Percentiles rank a stretch among this genome's conserved stretches.
Conservation (phyloP, 495 filamentous ascomycete species). For the Jackrogersella minutella region DNA sequence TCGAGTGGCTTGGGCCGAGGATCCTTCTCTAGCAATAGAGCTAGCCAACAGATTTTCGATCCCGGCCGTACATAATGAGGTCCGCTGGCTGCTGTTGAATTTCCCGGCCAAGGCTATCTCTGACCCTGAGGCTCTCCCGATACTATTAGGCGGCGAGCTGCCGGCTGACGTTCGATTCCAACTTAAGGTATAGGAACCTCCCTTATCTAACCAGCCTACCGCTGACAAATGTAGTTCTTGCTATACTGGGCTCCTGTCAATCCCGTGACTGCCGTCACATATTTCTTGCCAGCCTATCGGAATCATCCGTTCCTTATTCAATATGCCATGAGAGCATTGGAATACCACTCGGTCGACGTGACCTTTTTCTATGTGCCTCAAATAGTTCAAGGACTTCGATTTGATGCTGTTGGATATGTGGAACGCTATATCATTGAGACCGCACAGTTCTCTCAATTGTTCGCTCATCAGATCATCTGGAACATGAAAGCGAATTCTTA, state of each 20-base stretch:
- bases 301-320: conserved; percentile 95
- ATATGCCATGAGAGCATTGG: conserved; percentile 95
- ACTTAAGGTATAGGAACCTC: conserved; percentile 69
- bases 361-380: conserved; percentile 99
- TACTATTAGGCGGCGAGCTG: conserved; percentile 78
- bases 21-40: conserved; percentile 83
- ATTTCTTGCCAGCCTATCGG: conserved; percentile 91
- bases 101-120: conserved; percentile 81
- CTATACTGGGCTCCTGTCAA: conserved; percentile 95
- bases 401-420: conserved; percentile 93
- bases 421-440: conserved; percentile 97
- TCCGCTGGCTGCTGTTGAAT: conserved; percentile 79
- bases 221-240: conserved; percentile 72
- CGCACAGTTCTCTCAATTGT: conserved; percentile 92
- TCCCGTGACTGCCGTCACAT: conserved; percentile 89
- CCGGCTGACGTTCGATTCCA: conserved; percentile 83
- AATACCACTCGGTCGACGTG: conserved; percentile 91
- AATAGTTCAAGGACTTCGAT: conserved; percentile 94
- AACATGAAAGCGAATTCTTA: conserved; percentile 99
- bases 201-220: not conserved
- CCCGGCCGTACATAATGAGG: conserved; percentile 71
- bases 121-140: conserved; percentile 80
- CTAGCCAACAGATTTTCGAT: conserved; percentile 81
- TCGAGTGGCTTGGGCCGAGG: conserved; percentile 84
- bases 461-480: conserved; percentile 99